A percentile compares a stretch with the other conserved stretches of the same genome.
Conservation (phyloP, 768 basidiomycete species). For the Leccinum longicurvipes region DNA sequence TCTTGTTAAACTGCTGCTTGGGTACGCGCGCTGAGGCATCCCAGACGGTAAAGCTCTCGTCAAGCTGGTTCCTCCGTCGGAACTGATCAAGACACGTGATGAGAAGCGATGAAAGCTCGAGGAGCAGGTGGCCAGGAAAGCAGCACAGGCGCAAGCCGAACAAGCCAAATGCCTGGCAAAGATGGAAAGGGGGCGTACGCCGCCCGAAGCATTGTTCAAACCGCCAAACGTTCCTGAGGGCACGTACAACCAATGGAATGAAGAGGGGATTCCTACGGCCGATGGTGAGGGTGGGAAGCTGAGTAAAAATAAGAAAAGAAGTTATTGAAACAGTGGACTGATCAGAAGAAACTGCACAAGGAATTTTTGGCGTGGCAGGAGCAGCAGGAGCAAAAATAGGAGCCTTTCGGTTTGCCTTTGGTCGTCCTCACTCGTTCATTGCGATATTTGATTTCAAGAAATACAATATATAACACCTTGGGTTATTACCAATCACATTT, state of each 20-base stretch:
- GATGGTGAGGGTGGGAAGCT: constrained; percentile 82
- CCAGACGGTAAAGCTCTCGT: constrained; percentile 93
- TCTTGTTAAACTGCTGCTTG: neutral
- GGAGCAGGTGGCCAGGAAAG: constrained; percentile 79
- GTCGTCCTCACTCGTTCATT: neutral
- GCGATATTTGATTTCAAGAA: neutral
- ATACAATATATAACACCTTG: constrained; percentile 12
- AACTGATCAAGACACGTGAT: constrained; percentile 80
- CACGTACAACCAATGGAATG: constrained; percentile 81
- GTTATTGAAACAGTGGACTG: constrained; percentile 64
- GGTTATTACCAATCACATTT: constrained; percentile 59
- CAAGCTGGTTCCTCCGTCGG: constrained; percentile 81
- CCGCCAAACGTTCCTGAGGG: constrained; percentile 74
- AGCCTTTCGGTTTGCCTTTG: too few relatives aligned
- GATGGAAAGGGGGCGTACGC: constrained; percentile 79
- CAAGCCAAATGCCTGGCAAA: constrained; percentile 67
- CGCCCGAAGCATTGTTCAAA: constrained; percentile 79
- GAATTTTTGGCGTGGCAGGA: constrained; percentile 61
- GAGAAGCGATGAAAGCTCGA: constrained; percentile 77
- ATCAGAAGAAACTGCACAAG: constrained; percentile 76
- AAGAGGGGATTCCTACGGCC: constrained; percentile 78
- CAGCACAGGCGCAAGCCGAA: constrained; percentile 60
- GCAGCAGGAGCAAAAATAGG: constrained; percentile 17
- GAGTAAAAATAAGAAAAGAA: constrained; percentile 80
- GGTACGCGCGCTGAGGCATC: neutral